Conservation (phyloP, 805 yeast species). For the Jamesozyma jinghongensis region DNA sequence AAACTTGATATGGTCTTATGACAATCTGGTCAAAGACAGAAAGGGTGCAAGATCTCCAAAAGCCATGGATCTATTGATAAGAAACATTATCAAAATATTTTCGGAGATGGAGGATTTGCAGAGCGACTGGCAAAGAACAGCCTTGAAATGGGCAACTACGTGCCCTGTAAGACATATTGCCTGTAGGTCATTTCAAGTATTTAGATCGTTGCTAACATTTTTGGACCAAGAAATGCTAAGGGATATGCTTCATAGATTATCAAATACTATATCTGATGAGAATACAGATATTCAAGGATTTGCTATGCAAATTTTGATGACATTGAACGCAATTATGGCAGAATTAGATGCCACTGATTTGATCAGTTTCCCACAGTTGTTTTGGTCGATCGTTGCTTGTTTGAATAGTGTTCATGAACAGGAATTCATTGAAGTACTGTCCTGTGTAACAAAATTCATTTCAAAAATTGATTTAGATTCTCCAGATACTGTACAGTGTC, state of each 20-base stretch:
- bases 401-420: conserved; percentile 83
- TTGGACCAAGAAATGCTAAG: conserved; percentile 82
- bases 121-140: conserved; percentile 74
- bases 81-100: conserved; percentile 54
- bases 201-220: conserved; percentile 71
- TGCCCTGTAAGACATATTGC: conserved; percentile 97
- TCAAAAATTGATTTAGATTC: conserved; percentile 81
- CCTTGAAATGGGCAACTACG: conserved; percentile 91
- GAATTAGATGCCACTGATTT: conserved; percentile 71
- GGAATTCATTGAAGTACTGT: conserved; percentile 81
- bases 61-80: conserved; percentile 67
- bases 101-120: conserved; percentile 45
- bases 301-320: conserved; percentile 95
- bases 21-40: conserved; percentile 68
- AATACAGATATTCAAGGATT: conserved; percentile 89
- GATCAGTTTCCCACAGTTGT: conserved; percentile 83
- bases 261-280: conserved; percentile 88
- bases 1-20: conserved; percentile 67
- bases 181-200: conserved; percentile 89
- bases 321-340: conserved; percentile 84
- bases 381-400: conserved; percentile 94
- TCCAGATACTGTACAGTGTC: conserved; percentile 73
- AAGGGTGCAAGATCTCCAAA: conserved; percentile 78
- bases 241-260: conserved; percentile 87
- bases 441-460: conserved; percentile 72